These are phyloP conservation scores for Globisporangium parvum DNA, from an alignment of 352 stramenopile species.

Conservation along the genomic window DNA sequence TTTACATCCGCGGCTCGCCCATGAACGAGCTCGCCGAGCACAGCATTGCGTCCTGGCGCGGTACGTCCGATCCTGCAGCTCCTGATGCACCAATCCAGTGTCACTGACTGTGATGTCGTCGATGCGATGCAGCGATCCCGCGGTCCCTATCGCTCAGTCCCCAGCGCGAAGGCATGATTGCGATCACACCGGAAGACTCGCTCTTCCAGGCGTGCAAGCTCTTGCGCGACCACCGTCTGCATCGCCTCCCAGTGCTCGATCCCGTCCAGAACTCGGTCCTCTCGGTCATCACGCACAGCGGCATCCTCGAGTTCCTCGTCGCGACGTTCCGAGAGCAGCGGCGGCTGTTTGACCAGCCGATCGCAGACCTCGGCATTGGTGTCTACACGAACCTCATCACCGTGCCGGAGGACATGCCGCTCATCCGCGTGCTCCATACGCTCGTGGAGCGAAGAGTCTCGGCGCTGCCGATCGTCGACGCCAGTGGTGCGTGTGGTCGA, in stretches of 20 bases:
- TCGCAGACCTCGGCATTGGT: conserved; percentile 94
- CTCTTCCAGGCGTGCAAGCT: conserved; percentile 89
- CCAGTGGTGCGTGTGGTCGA: conserved; percentile 49
- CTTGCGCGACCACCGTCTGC: conserved; percentile 79
- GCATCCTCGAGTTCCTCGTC: conserved; percentile 95
- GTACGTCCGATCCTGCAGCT: conserved; percentile 16
- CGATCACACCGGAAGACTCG: conserved; percentile 82
- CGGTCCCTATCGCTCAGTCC: conserved; percentile 72
- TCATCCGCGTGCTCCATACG: conserved; percentile 91
- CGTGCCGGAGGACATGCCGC: conserved; percentile 88
- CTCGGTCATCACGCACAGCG: conserved; percentile 90
- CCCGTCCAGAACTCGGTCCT: conserved; percentile 91
- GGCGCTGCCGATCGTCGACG: conserved; percentile 78
- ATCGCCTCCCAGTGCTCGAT: conserved; percentile 94
- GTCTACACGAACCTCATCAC: conserved; percentile 93
- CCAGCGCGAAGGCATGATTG: conserved; percentile 64
- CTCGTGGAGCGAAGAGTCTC: conserved; percentile 79
- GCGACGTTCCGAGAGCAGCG: conserved; percentile 95
- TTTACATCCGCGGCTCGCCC: conserved; percentile 87
- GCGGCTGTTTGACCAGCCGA: conserved; percentile 95
- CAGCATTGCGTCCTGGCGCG: conserved; percentile 82
- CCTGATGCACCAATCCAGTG: neutral
- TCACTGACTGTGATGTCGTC: neutral
- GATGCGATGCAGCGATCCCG: conserved; percentile 70
- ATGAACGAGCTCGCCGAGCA: conserved; percentile 86